These are phyloP conservation scores for Nannizzia gypsea DNA, from an alignment of 2,329 filamentous ascomycete genomes.

Conservation along the genomic window DNA sequence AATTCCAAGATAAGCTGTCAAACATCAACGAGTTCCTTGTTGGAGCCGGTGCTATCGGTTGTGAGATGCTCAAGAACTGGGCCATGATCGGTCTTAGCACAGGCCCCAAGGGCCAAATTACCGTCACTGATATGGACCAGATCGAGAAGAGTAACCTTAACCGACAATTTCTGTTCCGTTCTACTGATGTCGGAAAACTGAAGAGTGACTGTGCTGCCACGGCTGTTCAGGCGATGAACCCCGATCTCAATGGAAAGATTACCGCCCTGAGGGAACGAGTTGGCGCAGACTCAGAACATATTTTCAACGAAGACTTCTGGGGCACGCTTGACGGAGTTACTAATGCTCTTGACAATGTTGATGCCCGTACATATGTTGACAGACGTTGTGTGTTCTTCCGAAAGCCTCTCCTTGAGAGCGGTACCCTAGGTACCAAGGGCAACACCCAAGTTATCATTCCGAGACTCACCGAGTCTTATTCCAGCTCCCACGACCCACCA, in stretches of 20 bases:
- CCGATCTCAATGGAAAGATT: slow-evolving; percentile 78
- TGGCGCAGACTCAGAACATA: slow-evolving; percentile 77
- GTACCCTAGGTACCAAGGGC: slow-evolving; percentile 90
- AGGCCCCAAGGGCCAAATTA: slow-evolving; percentile 78
- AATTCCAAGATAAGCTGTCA: slow-evolving; percentile 86
- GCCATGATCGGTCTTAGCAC: slow-evolving; percentile 93
- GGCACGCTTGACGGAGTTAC: slow-evolving; percentile 76
- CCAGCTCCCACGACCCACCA: slow-evolving; percentile 88
- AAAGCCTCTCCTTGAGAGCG: slow-evolving; percentile 90
- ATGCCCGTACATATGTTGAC: slow-evolving; percentile 92
- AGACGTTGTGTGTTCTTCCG: slow-evolving; percentile 95
- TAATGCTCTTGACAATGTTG: slow-evolving; percentile 94
- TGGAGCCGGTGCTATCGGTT: slow-evolving; percentile 91
- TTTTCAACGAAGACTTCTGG: slow-evolving; percentile 95
- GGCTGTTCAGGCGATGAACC: slow-evolving; percentile 92
- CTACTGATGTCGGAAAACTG: slow-evolving; percentile 84
- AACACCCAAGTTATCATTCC: slow-evolving; percentile 96
- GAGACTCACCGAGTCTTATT: slow-evolving; percentile 88
- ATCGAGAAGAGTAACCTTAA: slow-evolving; percentile 99
- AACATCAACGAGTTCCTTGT: slow-evolving; percentile 91
- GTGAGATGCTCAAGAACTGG: slow-evolving; percentile 99
- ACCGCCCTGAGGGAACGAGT: slow-evolving; percentile 78
- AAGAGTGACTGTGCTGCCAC: slow-evolving; percentile 91
- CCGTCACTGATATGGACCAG: slow-evolving; percentile 92
- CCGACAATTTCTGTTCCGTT: slow-evolving; percentile 87